These are phyloP conservation scores for Pythium folliculosum DNA, from an alignment of 352 stramenopile species.

Conservation along the genomic window DNA sequence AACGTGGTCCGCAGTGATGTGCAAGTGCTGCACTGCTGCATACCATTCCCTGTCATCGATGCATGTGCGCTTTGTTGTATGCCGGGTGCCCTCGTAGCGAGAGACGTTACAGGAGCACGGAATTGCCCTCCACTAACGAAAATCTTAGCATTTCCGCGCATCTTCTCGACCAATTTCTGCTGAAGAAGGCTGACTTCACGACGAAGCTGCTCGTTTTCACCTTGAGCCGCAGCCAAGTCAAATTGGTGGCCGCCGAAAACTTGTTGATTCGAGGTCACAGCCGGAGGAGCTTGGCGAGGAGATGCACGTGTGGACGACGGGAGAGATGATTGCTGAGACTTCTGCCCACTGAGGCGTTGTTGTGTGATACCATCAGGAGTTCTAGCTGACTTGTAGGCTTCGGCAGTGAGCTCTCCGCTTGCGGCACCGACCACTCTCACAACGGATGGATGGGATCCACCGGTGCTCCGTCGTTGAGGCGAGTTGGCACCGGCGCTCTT, in stretches of 20 bases:
- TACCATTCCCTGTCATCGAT: too few species aligned
- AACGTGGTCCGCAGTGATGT: constrained; percentile 12
- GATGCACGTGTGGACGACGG: background rate
- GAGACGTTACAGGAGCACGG: constrained; percentile 10
- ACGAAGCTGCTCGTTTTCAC: constrained; percentile 25
- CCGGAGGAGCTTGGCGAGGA: background rate
- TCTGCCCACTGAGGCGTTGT: background rate
- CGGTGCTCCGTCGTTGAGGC: constrained; percentile 9
- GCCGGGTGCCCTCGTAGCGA: background rate
- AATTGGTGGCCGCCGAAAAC: constrained; percentile 12
- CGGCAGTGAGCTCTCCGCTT: background rate
- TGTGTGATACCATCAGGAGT: background rate
- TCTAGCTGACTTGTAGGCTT: background rate
- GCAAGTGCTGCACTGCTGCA: constrained; percentile 8
- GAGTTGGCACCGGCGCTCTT: constrained; percentile 36
- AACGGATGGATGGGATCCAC: background rate
- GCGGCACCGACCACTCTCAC: background rate
- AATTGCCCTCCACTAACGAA: constrained; percentile 29
- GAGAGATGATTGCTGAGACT: background rate
- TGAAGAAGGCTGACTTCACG: constrained; percentile 19
- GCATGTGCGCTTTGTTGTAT: background rate
- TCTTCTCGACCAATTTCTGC: constrained; percentile 25
- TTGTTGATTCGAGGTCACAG: constrained; percentile 4
- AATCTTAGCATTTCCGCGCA: constrained; percentile 24
- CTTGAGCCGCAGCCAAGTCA: background rate